phyloP scores from a whole-genome alignment of 1,284 basidiomycete species.

The Retiboletus fuscus region DNA sequence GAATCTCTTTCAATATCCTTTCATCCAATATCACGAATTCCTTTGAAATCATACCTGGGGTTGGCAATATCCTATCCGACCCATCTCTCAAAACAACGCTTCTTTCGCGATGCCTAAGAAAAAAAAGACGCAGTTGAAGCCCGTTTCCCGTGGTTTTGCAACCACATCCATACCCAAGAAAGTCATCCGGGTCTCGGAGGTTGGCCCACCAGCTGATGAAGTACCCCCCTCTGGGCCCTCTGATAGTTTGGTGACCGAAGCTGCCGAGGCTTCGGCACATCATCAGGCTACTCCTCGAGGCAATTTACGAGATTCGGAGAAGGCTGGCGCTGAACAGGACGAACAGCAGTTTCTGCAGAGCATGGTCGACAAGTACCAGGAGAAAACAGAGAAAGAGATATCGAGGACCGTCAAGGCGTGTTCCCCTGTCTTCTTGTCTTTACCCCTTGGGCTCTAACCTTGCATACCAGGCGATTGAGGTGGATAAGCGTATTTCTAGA shows the following conservation, averaged over 20 bases:
- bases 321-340: constrained; percentile 55
- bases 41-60: neutral
- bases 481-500: constrained; percentile 82
- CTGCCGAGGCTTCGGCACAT: constrained; percentile 12
- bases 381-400: constrained; percentile 92
- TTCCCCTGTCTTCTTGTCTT: constrained; percentile 8
- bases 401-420: constrained; percentile 66
- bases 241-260: constrained; percentile 21
- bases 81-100: neutral
- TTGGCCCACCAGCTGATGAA: constrained; percentile 30
- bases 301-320: constrained; percentile 39
- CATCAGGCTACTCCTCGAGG: constrained; percentile 19
- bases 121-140: constrained; percentile 86
- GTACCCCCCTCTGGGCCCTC: constrained; percentile 21
- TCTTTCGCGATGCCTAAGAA: constrained; percentile 79
- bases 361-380: constrained; percentile 86
- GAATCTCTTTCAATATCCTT: constrained; percentile 1
- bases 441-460: constrained; percentile 17
- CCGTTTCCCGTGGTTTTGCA: constrained; percentile 81
- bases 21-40: constrained; percentile 7
- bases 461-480: constrained; percentile 76
- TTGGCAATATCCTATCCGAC: no score
- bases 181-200: constrained; percentile 53
- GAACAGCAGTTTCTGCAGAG: constrained; percentile 68
- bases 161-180: constrained; percentile 93